Conservation (phyloP, 2,329 filamentous ascomycete species). For the Trichophyton rubrum region DNA sequence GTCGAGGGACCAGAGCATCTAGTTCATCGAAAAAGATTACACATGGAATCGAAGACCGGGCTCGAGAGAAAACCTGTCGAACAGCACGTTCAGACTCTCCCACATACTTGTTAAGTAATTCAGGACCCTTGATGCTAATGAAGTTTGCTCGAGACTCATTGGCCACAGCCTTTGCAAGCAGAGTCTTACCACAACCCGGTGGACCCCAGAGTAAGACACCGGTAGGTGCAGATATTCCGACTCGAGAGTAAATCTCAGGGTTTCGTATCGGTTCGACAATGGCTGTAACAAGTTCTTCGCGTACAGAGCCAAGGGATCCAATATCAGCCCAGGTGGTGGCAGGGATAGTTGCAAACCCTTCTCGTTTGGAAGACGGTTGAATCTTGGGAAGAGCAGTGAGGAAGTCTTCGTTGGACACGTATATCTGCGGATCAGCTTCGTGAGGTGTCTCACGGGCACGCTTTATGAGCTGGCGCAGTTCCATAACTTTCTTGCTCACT, state of each 20-base stretch:
- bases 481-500: slow-evolving; percentile 30
- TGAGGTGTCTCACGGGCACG: slow-evolving; percentile 41
- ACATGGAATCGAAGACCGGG: slow-evolving; percentile 74
- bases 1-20: slow-evolving; percentile 76
- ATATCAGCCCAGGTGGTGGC: slow-evolving; percentile 89
- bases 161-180: slow-evolving; percentile 90
- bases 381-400: slow-evolving; percentile 60
- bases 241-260: slow-evolving; percentile 60
- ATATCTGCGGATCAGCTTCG: slow-evolving; percentile 43
- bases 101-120: slow-evolving; percentile 94
- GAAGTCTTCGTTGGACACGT: slow-evolving; percentile 58
- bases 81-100: slow-evolving; percentile 91
- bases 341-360: slow-evolving; percentile 90
- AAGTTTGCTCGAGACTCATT: slow-evolving; percentile 95
- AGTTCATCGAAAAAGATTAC: slow-evolving; percentile 98
- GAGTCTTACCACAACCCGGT: slow-evolving; percentile 90
- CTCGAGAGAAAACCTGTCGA: slow-evolving; percentile 79
- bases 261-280: slow-evolving; percentile 83
- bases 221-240: slow-evolving; percentile 69
- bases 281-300: slow-evolving; percentile 67
- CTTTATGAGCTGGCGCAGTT: slow-evolving; percentile 41
- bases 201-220: slow-evolving; percentile 94
- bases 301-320: slow-evolving; percentile 67
- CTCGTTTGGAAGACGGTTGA: slow-evolving; percentile 70
- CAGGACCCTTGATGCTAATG: slow-evolving; percentile 93